Base-by-base conservation (phyloP, 257 asterid genomes). In the Solanum pennellii region DNA sequence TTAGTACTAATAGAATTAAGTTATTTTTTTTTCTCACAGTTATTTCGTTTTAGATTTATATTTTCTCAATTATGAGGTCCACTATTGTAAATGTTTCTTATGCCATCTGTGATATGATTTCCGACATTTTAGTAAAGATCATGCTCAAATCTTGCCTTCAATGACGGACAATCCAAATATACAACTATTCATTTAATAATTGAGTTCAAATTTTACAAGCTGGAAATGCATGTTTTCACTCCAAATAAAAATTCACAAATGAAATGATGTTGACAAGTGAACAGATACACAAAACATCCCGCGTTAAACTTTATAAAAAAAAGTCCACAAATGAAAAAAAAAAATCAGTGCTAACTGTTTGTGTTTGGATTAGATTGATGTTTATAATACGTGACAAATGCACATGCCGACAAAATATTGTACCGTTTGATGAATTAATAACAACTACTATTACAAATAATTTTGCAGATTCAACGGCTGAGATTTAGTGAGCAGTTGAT, bases 401-500 rank as follows among this genome's bases (percentile, higher is more conserved):
- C 41, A 45, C 41, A 82, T 82, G 45, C 45, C 20, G 31, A 86
- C 83, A 88, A 86, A 83, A 66, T 12, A 33, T 76, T 83, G 86
- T 89, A 91, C 94, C 59, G 27, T 68, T 86, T 23, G 59, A 85
- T 83, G 62, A 90, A 45, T 45, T 83, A 83, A 42, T 77, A 68
- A 66, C 27, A 82, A 29, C 68, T 2, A 31, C 4, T 49, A 12
- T 7, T 47, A 6, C 84, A 82, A 49, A 18, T 49, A 49, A 80
- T 80, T 23, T 79, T 14, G 9, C 42, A 0, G 42, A 44, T 27
- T 47, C 71, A 59, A 82, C 65, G 87, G 90, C 84, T 75, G 10
- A 75, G 90, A 80, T 86, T 41, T 25, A 9, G 31, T 49, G 31
- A 47, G 68, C 85, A 83, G 92, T 89, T 87, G 91, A 89, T 83